Base-by-base conservation (phyloP, 495 filamentous ascomycete genomes). In the Trichoderma parareesei region DNA sequence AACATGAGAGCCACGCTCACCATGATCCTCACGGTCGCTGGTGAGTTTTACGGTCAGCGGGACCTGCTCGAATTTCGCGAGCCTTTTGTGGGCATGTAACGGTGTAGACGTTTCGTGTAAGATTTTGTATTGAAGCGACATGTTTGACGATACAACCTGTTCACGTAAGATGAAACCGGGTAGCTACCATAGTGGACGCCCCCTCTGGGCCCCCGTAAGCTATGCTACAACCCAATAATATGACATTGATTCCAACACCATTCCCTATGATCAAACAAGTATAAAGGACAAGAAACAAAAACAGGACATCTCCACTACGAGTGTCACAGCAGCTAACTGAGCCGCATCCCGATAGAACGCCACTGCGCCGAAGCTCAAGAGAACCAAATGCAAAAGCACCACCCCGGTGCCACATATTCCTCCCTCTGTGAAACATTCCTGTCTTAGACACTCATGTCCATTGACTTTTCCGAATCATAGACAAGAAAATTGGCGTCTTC, bases 1-100 rank as follows among this genome's bases (percentile, higher is more conserved):
- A 86, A 84, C 72, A 79, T 81, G 65, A 75, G 77, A 62, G 79
- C 78, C 27, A 88, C 89, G 64, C 79, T 97, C 7, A 93, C 97
- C 72, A 96, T 96, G 90, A 90, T 97, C 65, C 80, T 98, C 63
- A 93, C 90, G 0, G 80, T 98, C 38, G 88, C 89, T 46, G 94
- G 92, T 68, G 92, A 97, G 75, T 86, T 89, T 69, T 98, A 89
- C 74, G 92, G 94, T 3, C 94, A 98, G 77, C 80, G 87, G 64
- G 94, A 98, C 75, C 76, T 98, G 42, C 77, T 98, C 60, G 84
- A 87, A 69, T 87, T 85, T 61, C 80, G 91, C 49, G 82, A 88
- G 63, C 79, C 79, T 16, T 82, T 82, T 65, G 69, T 70, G 13
- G 73, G 72, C 35, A 53, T 71, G 46, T 73, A 69, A 67, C 27